phyloP scores from a whole-genome alignment of 345 rosid species.

The Pelargonium nanum region DNA sequence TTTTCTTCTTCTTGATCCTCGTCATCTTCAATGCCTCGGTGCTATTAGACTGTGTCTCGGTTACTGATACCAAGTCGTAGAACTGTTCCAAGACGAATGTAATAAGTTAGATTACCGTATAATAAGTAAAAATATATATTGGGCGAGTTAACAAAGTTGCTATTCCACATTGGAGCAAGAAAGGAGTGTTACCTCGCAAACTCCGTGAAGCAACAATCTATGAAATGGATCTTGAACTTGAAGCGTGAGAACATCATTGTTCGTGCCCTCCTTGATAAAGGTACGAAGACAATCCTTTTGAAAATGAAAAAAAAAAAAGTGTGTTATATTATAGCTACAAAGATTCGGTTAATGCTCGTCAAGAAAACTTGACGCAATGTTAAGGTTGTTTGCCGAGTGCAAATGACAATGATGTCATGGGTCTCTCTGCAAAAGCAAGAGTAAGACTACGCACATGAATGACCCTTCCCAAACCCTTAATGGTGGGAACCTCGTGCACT shows the following conservation, averaged over 20 bases:
- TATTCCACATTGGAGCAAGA: too few species aligned
- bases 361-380: too few species aligned
- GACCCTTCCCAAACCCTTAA: too few species aligned
- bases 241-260: constrained; percentile 50
- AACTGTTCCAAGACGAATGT: constrained; percentile 35
- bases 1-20: constrained; percentile 49
- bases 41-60: constrained; percentile 38
- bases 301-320: constrained; percentile 4
- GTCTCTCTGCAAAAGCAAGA: too few species aligned
- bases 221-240: constrained; percentile 85
- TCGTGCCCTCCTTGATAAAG: constrained; percentile 41
- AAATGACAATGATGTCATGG: too few species aligned
- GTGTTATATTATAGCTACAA: too few species aligned
- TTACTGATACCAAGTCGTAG: constrained; percentile 69
- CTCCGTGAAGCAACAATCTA: constrained; percentile 83
- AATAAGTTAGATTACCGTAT: not conserved
- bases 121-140: not conserved
- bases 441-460: too few species aligned
- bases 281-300: constrained; percentile 53
- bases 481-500: too few species aligned
- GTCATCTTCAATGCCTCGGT: constrained; percentile 44
- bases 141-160: too few species aligned
- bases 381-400: too few species aligned
- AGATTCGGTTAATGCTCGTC: too few species aligned
- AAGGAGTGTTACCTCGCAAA: constrained; percentile 61